Evolutionary conservation across 2,329 filamentous ascomycete genomes (phyloP), one percentile per base, ranked within the genome.

Genomic region (Cercospora canescens): DNA sequence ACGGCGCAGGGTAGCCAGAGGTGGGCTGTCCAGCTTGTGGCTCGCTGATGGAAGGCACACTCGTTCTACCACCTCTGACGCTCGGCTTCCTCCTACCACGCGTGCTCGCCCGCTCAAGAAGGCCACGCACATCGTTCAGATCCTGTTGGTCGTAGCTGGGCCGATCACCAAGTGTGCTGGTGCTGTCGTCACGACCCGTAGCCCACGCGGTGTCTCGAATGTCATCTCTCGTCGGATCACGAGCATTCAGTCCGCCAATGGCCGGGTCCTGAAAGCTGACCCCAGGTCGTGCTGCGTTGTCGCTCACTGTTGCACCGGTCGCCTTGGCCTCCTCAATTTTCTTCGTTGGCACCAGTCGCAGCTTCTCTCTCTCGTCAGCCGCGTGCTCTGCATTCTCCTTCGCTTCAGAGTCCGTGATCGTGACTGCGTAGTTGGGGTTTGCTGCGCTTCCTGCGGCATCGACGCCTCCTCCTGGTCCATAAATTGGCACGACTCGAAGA

Each of bases 401-500:
- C 6, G 93, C 93, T 70, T 88, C 86, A 0, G 86, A 81, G 69
- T 94, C 90, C 2, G 87, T 83, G 59, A 97, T 89, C 6, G 89
- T 78, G 21, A 97, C 94, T 18, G 89, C 90, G 82, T 95, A 97
- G 6, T 88, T 83, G 0, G 94, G 94, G 79, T 96, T 95, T n/a
- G 82, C 82, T 34, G 80, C 79, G 68, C 83, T 84, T 34, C 84
- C 87, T 6, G 91, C 86, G 45, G 86, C 87, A 65, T 86, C 82
- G 67, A 81, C 82, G 63, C 89, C 91, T 66, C 91, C 93, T 45
- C 90, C 93, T 63, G 94, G 94, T 21, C 83, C 88, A 72, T 92
- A 86, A 75, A 99, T 94, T 9, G 94, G 94, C 18, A 99, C 86
- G 81, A 90, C 93, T 80, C 93, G 91, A 65, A 97, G 82, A 3